Conservation (phyloP, 352 stramenopile genomes). For the Phytophthora constricta region DNA sequence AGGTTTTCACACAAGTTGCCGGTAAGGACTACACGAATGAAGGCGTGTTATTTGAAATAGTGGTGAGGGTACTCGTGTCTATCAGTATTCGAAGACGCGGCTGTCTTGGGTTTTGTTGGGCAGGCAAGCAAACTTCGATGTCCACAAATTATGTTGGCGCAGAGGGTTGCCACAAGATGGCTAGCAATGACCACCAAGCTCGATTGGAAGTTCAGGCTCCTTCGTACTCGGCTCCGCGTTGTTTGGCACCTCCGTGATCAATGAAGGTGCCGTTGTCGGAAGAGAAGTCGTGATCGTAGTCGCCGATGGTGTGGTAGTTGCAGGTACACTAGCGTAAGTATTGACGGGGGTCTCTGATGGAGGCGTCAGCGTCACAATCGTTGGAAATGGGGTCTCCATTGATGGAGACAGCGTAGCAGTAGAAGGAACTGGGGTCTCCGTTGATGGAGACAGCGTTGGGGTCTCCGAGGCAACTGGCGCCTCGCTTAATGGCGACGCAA, state of each 20-base stretch:
- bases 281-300: neutral
- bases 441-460: neutral
- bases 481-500: neutral
- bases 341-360: neutral
- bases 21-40: constrained; percentile 35
- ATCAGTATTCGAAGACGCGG: no score
- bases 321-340: neutral
- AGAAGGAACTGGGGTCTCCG: constrained; percentile 1
- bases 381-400: neutral
- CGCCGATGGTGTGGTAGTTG: neutral
- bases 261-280: neutral
- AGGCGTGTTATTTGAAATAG: constrained; percentile 30
- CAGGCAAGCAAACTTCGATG: no score
- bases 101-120: no score
- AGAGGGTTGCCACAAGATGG: neutral
- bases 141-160: no score
- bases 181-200: constrained; percentile 20
- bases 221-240: constrained; percentile 2
- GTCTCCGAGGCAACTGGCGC: constrained; percentile 1
- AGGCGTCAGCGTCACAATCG: no score
- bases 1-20: constrained; percentile 19
- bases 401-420: neutral
- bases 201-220: constrained; percentile 17
- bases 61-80: no score
- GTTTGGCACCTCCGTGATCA: constrained; percentile 7